Conservation (phyloP, 441 rosid species). For the Euphorbia corollata region DNA sequence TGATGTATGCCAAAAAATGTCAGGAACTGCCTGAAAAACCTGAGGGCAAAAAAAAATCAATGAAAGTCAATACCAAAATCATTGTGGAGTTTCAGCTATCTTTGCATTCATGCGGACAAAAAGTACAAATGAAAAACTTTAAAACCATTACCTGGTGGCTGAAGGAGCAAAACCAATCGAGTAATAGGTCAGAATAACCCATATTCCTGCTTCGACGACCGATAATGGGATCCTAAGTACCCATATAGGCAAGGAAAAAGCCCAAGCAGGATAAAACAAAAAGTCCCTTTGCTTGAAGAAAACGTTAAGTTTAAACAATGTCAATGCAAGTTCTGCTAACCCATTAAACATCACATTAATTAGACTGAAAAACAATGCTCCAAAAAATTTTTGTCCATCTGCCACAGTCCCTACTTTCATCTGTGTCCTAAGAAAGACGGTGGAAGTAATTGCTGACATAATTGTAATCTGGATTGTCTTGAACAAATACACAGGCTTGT, state of each 20-base stretch:
- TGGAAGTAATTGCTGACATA: conserved; percentile 45
- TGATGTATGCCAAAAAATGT: conserved; percentile 65
- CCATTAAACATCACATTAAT: conserved; percentile 79
- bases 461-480: conserved; percentile 66
- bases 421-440: conserved; percentile 54
- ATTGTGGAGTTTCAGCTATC: not conserved
- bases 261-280: conserved; percentile 75
- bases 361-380: conserved; percentile 55
- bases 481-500: conserved; percentile 59
- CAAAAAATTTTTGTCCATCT: conserved; percentile 49
- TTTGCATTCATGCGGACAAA: not conserved
- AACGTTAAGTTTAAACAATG: conserved; percentile 61
- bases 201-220: conserved; percentile 50
- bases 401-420: conserved; percentile 39
- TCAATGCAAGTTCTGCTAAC: conserved; percentile 59
- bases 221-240: conserved; percentile 63
- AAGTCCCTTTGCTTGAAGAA: conserved; percentile 84
- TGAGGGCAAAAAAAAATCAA: conserved; percentile 20
- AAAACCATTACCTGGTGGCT: conserved; percentile 49
- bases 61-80: conserved; percentile 7
- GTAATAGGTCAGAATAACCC: conserved; percentile 65
- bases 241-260: conserved; percentile 62
- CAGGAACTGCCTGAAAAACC: conserved; percentile 74
- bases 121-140: not conserved
- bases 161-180: conserved; percentile 69